Percentiles rank a stretch among this genome's conserved stretches.
Evolutionary conservation across 306 rosid genomes (phyloP).

Genomic region (Quercus aquifolioides): DNA sequence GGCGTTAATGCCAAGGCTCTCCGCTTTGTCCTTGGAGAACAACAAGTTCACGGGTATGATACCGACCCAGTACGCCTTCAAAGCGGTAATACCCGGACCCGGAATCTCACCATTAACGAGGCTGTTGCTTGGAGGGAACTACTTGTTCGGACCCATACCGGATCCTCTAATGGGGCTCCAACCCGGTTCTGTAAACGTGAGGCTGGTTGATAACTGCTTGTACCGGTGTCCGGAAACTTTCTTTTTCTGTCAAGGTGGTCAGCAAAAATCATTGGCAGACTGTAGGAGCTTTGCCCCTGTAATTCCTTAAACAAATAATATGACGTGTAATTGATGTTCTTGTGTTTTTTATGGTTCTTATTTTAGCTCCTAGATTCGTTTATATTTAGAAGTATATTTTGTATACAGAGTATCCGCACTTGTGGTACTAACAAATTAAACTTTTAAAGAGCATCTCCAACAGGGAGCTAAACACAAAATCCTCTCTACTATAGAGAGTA

Average conservation of each 20-base stretch:
- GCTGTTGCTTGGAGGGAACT: conserved; percentile 67
- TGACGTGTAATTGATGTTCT: neutral
- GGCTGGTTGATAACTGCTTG: conserved; percentile 60
- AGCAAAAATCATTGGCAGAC: conserved; percentile 43
- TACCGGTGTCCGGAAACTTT: conserved; percentile 62
- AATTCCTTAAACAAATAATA: conserved; percentile 37
- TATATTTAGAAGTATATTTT: no score
- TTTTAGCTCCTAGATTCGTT: neutral
- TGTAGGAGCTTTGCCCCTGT: conserved; percentile 45
- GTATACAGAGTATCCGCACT: no score
- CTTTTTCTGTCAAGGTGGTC: conserved; percentile 78
- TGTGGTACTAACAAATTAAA: no score
- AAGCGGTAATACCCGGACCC: conserved; percentile 39
- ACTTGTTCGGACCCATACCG: conserved; percentile 69
- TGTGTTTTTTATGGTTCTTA: neutral
- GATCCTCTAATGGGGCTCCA: conserved; percentile 44
- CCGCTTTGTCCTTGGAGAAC: conserved; percentile 72
- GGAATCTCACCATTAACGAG: conserved; percentile 58
- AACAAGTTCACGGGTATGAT: conserved; percentile 66
- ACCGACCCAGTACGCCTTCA: conserved; percentile 71
- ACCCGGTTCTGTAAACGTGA: conserved; percentile 63
- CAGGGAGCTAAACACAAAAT: no score
- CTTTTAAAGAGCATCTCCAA: no score
- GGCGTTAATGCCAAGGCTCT: conserved; percentile 62
- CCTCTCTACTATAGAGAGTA: no score